A percentile compares a stretch with the other conserved stretches of the same genome.
Conservation (phyloP, 2,329 filamentous ascomycete species). For the Fusarium chuoi region DNA sequence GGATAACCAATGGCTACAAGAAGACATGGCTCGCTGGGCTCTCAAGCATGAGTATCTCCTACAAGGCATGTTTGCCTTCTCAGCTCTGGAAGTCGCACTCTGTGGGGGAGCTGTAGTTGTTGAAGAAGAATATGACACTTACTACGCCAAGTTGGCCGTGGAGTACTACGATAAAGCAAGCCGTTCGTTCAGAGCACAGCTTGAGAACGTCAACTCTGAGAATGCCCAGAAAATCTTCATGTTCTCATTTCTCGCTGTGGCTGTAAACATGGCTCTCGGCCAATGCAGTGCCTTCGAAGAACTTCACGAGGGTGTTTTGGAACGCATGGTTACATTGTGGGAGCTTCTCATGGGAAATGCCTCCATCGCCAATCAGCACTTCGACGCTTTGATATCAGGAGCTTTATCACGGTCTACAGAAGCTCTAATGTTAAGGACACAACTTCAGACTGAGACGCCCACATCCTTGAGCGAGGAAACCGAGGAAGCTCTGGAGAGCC, state of each 20-base stretch:
- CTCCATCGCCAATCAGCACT: constrained; percentile 27
- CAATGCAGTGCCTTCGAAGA: constrained; percentile 29
- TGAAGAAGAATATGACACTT: constrained; percentile 26
- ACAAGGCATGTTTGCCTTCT: constrained; percentile 48
- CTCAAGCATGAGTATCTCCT: constrained; percentile 54
- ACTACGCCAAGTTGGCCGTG: constrained; percentile 36
- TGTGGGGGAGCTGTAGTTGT: constrained; percentile 28
- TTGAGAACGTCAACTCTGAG: constrained; percentile 31
- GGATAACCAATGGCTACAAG: constrained; percentile 49
- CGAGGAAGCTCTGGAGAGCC: constrained; percentile 17
- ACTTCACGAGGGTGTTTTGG: constrained; percentile 24
- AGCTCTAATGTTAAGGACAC: constrained; percentile 15
- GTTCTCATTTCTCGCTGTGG: constrained; percentile 39
- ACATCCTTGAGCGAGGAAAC: not conserved
- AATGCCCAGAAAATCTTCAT: constrained; percentile 40
- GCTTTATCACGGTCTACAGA: constrained; percentile 31
- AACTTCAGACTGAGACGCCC: constrained; percentile 6
- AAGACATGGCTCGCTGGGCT: constrained; percentile 47
- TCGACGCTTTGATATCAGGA: constrained; percentile 32
- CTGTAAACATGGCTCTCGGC: constrained; percentile 40
- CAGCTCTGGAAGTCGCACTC: constrained; percentile 37
- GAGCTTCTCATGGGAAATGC: constrained; percentile 36
- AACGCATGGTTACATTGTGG: constrained; percentile 33
- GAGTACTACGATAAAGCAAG: constrained; percentile 43
- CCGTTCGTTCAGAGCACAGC: constrained; percentile 33